Conservation (phyloP, 176 grass and related monocot genomes). For the Juncus inflexus region DNA sequence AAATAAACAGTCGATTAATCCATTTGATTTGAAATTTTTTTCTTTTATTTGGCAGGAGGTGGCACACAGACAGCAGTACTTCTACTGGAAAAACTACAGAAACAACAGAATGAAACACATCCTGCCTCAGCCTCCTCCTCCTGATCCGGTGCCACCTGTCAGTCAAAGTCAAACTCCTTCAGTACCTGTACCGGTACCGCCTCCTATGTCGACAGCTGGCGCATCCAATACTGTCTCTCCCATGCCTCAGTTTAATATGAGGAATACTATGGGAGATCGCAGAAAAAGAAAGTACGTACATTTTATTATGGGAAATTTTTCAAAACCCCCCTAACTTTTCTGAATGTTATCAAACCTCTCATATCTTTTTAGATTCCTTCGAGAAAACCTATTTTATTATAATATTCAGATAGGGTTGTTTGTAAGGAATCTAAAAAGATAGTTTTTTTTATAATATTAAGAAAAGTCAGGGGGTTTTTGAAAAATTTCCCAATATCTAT, state of each 20-base stretch:
- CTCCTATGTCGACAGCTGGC: constrained; percentile 42
- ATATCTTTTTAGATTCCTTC: no score
- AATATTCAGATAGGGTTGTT: no score
- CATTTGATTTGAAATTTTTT: constrained; percentile 6
- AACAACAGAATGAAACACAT: constrained; percentile 98
- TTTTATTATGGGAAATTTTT: background rate
- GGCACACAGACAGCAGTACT: constrained; percentile 94
- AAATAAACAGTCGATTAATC: background rate
- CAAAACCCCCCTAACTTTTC: no score
- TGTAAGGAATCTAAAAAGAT: no score
- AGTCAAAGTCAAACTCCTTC: background rate
- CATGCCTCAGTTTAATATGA: constrained; percentile 81
- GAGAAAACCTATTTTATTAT: no score
- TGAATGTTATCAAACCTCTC: no score
- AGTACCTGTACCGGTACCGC: constrained; percentile 24
- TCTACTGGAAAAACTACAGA: constrained; percentile 98
- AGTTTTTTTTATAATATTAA: no score
- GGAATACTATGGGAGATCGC: constrained; percentile 83
- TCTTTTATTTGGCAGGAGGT: constrained; percentile 50
- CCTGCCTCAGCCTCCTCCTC: constrained; percentile 75
- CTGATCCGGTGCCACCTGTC: constrained; percentile 44
- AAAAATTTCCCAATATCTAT: no score
- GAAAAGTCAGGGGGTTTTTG: no score
- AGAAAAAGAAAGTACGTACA: constrained; percentile 92
- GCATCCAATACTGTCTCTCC: constrained; percentile 48